A percentile compares a stretch with the other conserved stretches of the same genome.
Conservation (phyloP, 164 flowering plant genomes). For the Liquidambar formosana region DNA sequence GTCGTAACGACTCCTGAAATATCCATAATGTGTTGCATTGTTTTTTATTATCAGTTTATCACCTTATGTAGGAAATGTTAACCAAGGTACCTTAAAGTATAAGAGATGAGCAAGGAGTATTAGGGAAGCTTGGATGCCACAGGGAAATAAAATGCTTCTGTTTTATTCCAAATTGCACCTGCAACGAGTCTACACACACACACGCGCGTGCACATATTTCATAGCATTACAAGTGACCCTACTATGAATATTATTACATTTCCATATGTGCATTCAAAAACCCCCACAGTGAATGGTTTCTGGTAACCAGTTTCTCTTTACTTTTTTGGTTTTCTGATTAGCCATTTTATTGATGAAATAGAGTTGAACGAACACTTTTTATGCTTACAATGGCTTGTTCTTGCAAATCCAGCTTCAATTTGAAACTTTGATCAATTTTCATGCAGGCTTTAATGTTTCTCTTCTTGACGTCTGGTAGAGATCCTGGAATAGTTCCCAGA, state of each 20-base stretch:
- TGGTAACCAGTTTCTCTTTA: not conserved
- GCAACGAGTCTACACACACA: too few species aligned
- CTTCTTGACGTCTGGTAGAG: slow-evolving; percentile 3
- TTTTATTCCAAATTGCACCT: too few species aligned
- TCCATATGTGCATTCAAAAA: not conserved
- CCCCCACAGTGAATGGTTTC: not conserved
- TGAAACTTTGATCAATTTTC: slow-evolving; percentile 4
- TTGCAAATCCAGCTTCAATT: not conserved
- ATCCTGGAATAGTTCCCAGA: slow-evolving; percentile 11
- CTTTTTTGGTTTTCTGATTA: not conserved
- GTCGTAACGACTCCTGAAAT: too few species aligned
- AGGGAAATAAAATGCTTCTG: not conserved
- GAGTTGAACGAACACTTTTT: not conserved
- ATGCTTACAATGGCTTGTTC: not conserved
- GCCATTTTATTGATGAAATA: not conserved
- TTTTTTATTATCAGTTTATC: too few species aligned
- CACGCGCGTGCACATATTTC: too few species aligned
- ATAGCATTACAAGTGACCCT: not conserved
- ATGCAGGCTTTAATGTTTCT: slow-evolving; percentile 10
- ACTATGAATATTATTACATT: not conserved
- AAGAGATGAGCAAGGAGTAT: not conserved
- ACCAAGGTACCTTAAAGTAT: too few species aligned
- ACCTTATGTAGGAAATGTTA: too few species aligned
- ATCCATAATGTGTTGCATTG: not conserved
- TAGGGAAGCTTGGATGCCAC: not conserved